phyloP scores from a whole-genome alignment of 2,329 filamentous ascomycete species.

The Talaromyces sp. region DNA sequence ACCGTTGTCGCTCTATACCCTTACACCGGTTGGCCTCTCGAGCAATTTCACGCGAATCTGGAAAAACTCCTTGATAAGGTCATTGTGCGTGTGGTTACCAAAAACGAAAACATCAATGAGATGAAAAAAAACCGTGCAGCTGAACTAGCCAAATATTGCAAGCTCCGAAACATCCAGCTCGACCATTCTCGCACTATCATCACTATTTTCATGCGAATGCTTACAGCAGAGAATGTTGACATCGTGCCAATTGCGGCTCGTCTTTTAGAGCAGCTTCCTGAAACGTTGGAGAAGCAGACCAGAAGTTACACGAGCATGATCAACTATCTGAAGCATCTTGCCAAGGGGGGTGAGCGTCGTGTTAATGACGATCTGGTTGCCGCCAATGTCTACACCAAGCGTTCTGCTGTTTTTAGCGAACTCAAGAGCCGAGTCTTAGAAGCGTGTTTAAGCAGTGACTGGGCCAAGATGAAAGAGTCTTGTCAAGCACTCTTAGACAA shows the following conservation, averaged over 20 bases:
- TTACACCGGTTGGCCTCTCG: slow-evolving; percentile 1
- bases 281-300: slow-evolving; percentile 1
- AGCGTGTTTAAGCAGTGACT: slow-evolving; percentile 1
- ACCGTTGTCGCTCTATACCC: slow-evolving; percentile 2
- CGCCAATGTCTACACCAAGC: slow-evolving; percentile 6
- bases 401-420: slow-evolving; percentile 4
- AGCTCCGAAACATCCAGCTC: slow-evolving; percentile 8
- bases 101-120: neutral
- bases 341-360: slow-evolving; percentile 3
- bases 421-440: slow-evolving; percentile 5
- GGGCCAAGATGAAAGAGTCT: neutral
- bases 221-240: neutral
- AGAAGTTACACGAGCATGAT: slow-evolving; percentile 5
- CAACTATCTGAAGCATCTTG: slow-evolving; percentile 6
- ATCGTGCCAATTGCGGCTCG: neutral
- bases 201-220: slow-evolving; percentile 5
- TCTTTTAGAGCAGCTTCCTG: slow-evolving; percentile 4
- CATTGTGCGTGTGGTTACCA: slow-evolving; percentile 6
- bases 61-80: slow-evolving; percentile 7
- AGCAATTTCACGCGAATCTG: slow-evolving; percentile 1
- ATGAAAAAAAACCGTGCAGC: slow-evolving; percentile 4
- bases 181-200: slow-evolving; percentile 5
- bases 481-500: slow-evolving; percentile 5
- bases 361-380: neutral
- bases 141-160: slow-evolving; percentile 5